These are phyloP conservation scores for Lactarius hengduanensis DNA, from an alignment of 768 basidiomycete species.

Conservation along the genomic window DNA sequence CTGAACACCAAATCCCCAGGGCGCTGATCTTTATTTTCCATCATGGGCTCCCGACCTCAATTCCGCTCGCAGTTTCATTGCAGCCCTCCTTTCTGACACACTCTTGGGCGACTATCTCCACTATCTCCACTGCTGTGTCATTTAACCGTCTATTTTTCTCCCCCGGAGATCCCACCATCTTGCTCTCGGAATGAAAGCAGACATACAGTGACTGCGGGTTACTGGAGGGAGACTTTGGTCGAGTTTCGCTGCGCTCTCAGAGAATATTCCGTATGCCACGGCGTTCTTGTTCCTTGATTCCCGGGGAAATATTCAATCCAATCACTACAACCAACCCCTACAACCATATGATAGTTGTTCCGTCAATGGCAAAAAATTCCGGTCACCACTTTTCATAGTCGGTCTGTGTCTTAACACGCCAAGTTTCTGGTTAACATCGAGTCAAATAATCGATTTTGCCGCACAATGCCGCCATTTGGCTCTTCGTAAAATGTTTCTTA, in stretches of 20 bases:
- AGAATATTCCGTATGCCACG: background rate
- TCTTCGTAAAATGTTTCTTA: constrained; percentile 1
- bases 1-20: constrained; percentile 6
- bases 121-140: constrained; percentile 1
- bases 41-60: background rate
- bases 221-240: background rate
- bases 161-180: background rate
- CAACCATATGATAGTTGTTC: background rate
- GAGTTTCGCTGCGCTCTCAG: background rate
- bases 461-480: background rate
- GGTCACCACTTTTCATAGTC: background rate
- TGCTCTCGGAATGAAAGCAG: background rate
- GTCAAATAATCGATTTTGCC: background rate
- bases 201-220: background rate
- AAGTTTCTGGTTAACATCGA: background rate
- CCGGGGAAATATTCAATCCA: background rate
- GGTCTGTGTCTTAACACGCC: background rate
- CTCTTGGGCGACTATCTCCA: constrained; percentile 2
- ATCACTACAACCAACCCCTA: background rate
- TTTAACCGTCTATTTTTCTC: background rate
- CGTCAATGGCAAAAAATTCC: constrained; percentile 1
- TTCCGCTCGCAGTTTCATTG: constrained; percentile 5
- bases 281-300: background rate
- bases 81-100: background rate
- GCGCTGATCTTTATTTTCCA: constrained; percentile 13